phyloP scores from a whole-genome alignment of 768 basidiomycete genomes.

The Kwoniella heveanensis region DNA sequence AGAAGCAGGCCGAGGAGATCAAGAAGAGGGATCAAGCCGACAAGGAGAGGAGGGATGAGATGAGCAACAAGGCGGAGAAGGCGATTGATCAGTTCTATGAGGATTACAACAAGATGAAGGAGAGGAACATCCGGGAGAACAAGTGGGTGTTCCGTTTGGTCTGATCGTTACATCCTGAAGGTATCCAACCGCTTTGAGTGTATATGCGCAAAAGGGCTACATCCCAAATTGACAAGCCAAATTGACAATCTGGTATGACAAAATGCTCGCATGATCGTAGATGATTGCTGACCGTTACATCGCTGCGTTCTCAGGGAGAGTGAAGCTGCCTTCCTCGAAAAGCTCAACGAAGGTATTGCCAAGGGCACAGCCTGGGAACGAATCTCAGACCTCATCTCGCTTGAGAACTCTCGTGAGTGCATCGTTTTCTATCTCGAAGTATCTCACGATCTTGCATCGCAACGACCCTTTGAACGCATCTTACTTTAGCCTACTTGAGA shows the following conservation, averaged over 20 bases:
- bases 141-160: slow-evolving; percentile 66
- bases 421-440: no score
- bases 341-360: slow-evolving; percentile 74
- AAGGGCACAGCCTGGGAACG: slow-evolving; percentile 95
- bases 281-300: no score
- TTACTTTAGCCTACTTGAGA: no score
- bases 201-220: no score
- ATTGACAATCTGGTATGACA: no score
- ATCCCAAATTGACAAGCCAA: no score
- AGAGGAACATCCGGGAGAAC: slow-evolving; percentile 87
- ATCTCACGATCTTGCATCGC: no score
- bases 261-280: no score
- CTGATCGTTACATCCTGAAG: no score
- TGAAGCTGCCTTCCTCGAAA: slow-evolving; percentile 75
- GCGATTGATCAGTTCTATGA: slow-evolving; percentile 56
- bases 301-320: slow-evolving; percentile 65
- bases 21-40: slow-evolving; percentile 72
- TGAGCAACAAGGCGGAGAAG: slow-evolving; percentile 30
- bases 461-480: no score
- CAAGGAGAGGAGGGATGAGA: slow-evolving; percentile 28
- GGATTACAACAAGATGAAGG: slow-evolving; percentile 75
- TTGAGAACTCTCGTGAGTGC: slow-evolving; percentile 77
- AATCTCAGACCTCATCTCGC: slow-evolving; percentile 78
- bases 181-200: no score
- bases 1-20: slow-evolving; percentile 81